Base-by-base conservation (phyloP, 768 basidiomycete genomes). In the Suillus alpinus region DNA sequence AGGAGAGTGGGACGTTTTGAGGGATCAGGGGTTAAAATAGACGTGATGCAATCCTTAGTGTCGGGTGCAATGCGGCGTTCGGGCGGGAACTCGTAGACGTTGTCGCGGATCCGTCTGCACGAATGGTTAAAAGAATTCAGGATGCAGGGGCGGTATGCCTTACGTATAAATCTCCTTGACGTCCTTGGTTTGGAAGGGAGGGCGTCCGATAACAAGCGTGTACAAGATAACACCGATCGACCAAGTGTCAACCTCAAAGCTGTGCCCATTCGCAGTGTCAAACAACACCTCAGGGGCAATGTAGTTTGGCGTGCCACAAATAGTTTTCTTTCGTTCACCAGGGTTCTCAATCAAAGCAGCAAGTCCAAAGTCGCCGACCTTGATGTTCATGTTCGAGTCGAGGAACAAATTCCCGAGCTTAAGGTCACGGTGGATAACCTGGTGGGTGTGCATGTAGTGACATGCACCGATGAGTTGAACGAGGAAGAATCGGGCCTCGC, bases 191-290 rank as follows among this genome's bases (percentile, higher is more conserved):
- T 99, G 97, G 80, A 99, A 99, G 0, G 96, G 96, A 1, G 96
- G 96, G n/a, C 91, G 87, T 13, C 97, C 97, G 36, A 98, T 82
- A 36, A 96, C 79, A 56, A 98, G 86, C 1, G 96, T 99, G 70
- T 98, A 98, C 64, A 98, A 77, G 62, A 98, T 98, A 58, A 99
- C 96, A 14, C 96, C 96, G 53, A 96, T 89, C 2, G 92, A 94
- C 96, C 96, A 99, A 9, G 94, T 91, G 71, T 99, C 96, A 32
- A 98, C 96, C 77, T 99, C 97, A 66, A 97, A 99, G 71, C 92
- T 95, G 75, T 99, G 96, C 1, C 96, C 95, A 64, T 94, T 95
- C 18, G 88, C 92, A 29, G 91, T 94, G 72, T 98, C 95, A 72
- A 96, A 97, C 65, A 99, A 78, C 26, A 98, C 95, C 71, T 98